A percentile compares a stretch with the other conserved stretches of the same genome.
Evolutionary conservation across 129 eudicot species (phyloP).

Genomic region (Logfia minima): DNA sequence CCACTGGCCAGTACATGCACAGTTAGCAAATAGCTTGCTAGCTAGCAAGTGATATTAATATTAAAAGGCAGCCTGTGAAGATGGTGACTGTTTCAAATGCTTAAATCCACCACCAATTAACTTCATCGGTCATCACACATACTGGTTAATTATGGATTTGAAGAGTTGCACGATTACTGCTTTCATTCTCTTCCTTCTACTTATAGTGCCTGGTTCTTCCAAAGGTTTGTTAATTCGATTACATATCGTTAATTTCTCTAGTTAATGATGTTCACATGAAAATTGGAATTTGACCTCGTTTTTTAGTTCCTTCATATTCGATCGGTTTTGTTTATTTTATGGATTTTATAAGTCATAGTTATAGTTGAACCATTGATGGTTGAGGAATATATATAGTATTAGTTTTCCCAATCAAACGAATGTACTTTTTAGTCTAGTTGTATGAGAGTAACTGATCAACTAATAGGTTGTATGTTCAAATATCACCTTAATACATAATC

Average conservation of each 20-base stretch:
- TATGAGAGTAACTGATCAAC: too few species aligned
- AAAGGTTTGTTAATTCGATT: conserved; percentile 30
- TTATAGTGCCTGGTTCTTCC: conserved; percentile 17
- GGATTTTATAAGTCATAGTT: too few species aligned
- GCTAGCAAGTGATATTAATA: conserved; percentile 8
- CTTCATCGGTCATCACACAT: not conserved
- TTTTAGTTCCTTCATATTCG: too few species aligned
- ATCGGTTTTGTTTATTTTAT: too few species aligned
- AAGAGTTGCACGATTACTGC: conserved; percentile 15
- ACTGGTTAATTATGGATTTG: conserved; percentile 31
- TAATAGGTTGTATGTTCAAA: too few species aligned
- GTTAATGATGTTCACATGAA: too few species aligned
- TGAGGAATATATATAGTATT: too few species aligned
- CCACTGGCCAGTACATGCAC: conserved; percentile 3
- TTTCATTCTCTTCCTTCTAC: conserved; percentile 37
- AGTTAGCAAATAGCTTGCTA: conserved; percentile 20
- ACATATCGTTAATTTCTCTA: not conserved
- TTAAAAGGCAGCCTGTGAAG: conserved; percentile 37
- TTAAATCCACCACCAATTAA: conserved; percentile 29
- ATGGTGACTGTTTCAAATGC: conserved; percentile 47
- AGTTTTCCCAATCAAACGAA: too few species aligned
- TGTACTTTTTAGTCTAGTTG: too few species aligned
- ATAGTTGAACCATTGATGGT: too few species aligned
- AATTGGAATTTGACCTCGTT: too few species aligned
- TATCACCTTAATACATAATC: too few species aligned